Conservation (phyloP, 31 red algal genomes). For the Bonnemaisonia californica region DNA sequence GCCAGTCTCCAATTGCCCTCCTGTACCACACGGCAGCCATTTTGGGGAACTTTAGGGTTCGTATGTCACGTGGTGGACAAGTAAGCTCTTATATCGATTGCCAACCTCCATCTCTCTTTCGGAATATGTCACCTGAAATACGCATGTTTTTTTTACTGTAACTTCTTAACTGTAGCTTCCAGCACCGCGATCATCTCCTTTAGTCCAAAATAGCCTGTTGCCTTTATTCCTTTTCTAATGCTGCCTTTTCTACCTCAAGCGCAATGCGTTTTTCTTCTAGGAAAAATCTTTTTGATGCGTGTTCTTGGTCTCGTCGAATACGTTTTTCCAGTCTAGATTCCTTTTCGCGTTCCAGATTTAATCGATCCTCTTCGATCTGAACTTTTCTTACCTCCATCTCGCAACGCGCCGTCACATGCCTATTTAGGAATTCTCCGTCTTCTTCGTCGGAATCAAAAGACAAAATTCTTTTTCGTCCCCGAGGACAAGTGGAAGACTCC, state of each 20-base stretch:
- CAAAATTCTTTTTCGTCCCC: neutral
- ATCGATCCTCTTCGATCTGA: neutral
- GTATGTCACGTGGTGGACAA: neutral
- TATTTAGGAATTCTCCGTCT: neutral
- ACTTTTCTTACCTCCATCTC: neutral
- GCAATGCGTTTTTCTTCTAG: neutral
- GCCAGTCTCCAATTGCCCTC: slow-evolving; percentile 3
- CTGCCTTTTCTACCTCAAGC: neutral
- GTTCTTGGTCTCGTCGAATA: neutral
- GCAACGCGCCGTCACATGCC: neutral
- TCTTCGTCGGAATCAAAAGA: slow-evolving; percentile 3
- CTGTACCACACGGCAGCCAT: slow-evolving; percentile 9
- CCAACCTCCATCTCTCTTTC: neutral
- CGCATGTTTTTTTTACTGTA: slow-evolving; percentile 3
- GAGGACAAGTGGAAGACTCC: neutral
- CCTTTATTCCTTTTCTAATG: neutral
- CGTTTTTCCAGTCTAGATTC: neutral
- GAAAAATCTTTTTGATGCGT: neutral
- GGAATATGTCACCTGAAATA: neutral
- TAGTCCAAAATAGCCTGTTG: neutral
- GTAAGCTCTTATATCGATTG: slow-evolving; percentile 3
- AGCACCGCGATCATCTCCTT: neutral
- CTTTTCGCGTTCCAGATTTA: neutral
- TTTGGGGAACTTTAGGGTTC: slow-evolving; percentile 2
- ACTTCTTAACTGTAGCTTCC: neutral